Conservation (phyloP, 179 eudicot species). For the Drosera spatulata region DNA sequence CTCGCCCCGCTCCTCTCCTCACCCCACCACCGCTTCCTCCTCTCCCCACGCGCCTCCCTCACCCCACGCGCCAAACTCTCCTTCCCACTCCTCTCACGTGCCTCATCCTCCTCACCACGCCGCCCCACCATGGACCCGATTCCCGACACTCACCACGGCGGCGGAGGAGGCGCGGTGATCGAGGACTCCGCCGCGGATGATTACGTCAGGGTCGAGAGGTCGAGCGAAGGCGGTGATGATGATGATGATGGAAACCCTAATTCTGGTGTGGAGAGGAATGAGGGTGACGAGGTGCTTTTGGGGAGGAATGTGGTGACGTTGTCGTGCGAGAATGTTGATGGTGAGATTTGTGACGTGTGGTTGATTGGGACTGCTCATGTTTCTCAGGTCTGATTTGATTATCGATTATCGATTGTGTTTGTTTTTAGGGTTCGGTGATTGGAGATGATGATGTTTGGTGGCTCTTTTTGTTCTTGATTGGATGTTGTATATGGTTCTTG, state of each 20-base stretch:
- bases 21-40: no score
- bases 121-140: no score
- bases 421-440: not conserved
- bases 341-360: conserved; percentile 61
- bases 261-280: conserved; percentile 4
- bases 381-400: conserved; percentile 38
- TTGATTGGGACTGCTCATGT: conserved; percentile 90
- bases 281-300: conserved; percentile 12
- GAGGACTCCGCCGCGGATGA: conserved; percentile 16
- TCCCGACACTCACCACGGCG: no score
- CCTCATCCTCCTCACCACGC: no score
- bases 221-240: conserved; percentile 12
- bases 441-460: not conserved
- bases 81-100: no score
- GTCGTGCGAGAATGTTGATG: conserved; percentile 47
- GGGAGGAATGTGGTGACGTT: conserved; percentile 45
- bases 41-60: no score
- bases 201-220: conserved; percentile 29
- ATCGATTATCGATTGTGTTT: not conserved
- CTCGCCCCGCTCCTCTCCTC: no score
- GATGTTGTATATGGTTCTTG: no score
- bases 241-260: conserved; percentile 8
- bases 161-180: not conserved
- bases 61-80: no score
- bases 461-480: not conserved